Evolutionary conservation across 768 basidiomycete species (phyloP), one percentile per base, ranked within the genome.

Genomic region (Lactarius tabidus): DNA sequence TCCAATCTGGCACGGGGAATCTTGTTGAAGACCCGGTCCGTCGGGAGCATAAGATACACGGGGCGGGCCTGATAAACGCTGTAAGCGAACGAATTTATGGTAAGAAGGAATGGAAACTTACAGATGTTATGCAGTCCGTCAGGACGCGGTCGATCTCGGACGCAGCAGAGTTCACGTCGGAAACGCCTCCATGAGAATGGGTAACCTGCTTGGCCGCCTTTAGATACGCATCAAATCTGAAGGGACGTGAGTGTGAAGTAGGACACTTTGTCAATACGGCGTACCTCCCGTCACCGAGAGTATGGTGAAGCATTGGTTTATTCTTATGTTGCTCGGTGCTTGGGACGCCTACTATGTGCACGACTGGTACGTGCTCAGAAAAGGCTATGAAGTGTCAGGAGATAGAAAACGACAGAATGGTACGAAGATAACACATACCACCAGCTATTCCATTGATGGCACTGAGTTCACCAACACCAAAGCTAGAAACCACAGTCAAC

Each of bases 381-480:
- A 88, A 88, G 18, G 89, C 89, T 89, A 23, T 59, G n/a, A 12
- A 58, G 0, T n/a, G 28, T 64, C 39, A 63, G 59, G 28, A 5
- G 54, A n/a, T 38, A 10, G 33, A 54, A 4, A 33, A 6, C 17
- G 41, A 41, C 55, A 48, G 10, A 15, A 5, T 45, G 39, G 20
- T 20, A 54, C 10, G 20, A 14, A 31, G 39, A 43, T 52, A 23
- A 0, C 7, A 67, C 79, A 64, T 69, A 84, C 88, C 85, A 70
- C 89, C 89, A 33, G 89, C 91, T 66, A 95, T 84, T 48, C 91
- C 90, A 70, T 93, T 92, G 39, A 90, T 86, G 5, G 94, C 93
- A 45, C 88, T 90, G 52, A 96, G 77, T 74, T 97, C 95, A 18
- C 95, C 95, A n/a, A 97, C 95, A 61, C 95, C 95, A 69, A 95